Percentiles rank a stretch among this genome's conserved stretches.
Conservation (phyloP, 768 basidiomycete genomes). For the Neoboletus brunneissimus region DNA sequence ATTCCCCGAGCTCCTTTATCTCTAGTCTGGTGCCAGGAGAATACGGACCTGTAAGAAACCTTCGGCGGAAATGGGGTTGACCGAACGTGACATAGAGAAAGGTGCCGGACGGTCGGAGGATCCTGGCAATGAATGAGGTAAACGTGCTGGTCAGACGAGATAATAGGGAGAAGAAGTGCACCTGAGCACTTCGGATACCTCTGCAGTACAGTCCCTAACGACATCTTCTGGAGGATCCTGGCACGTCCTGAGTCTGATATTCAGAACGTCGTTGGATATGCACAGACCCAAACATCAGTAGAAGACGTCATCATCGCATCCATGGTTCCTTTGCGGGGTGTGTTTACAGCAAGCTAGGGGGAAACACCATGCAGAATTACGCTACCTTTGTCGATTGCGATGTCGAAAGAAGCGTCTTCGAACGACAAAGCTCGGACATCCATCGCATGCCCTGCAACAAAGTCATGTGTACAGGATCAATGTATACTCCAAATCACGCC, state of each 20-base stretch:
- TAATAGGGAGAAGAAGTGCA: conserved; percentile 16
- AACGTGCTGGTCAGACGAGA: not conserved
- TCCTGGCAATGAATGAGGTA: conserved; percentile 37
- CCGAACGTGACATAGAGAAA: conserved; percentile 87
- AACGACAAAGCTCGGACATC: conserved; percentile 72
- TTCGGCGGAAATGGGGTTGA: conserved; percentile 82
- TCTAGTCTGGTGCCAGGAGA: conserved; percentile 57
- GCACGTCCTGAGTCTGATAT: not conserved
- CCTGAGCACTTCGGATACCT: conserved; percentile 77
- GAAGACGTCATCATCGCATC: conserved; percentile 86
- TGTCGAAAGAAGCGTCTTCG: conserved; percentile 57
- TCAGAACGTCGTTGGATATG: not conserved
- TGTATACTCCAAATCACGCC: not conserved
- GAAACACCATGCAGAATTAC: not conserved
- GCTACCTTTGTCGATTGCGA: conserved; percentile 80
- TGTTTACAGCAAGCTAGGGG: not conserved
- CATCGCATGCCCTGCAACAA: conserved; percentile 71
- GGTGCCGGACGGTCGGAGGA: conserved; percentile 55
- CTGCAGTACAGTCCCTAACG: conserved; percentile 66
- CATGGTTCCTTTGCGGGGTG: conserved; percentile 58
- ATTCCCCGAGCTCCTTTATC: conserved; percentile 69
- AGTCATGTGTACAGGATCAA: not conserved
- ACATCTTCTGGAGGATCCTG: conserved; percentile 75
- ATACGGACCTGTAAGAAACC: conserved; percentile 49
- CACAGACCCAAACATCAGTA: conserved; percentile 74